These are phyloP conservation scores for Lichtheimia hyalospora DNA, from an alignment of 371 early-diverging fungal genomes.

Conservation along the genomic window DNA sequence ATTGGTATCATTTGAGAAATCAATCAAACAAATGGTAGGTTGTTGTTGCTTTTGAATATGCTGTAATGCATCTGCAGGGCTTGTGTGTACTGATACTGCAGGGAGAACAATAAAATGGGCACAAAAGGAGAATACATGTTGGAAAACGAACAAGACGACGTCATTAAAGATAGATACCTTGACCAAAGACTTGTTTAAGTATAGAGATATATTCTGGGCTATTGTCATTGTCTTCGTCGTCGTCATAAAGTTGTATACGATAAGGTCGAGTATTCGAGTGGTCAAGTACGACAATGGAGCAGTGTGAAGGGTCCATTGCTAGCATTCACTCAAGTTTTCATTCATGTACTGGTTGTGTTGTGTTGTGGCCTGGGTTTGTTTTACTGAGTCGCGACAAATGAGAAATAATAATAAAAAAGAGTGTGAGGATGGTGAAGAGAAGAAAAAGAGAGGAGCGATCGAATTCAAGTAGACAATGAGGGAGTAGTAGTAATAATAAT, in stretches of 20 bases:
- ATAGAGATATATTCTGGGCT: constrained; percentile 12
- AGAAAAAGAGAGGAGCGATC: constrained; percentile 2
- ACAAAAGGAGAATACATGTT: not conserved
- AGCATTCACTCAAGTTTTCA: constrained; percentile 1
- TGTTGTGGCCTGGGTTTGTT: not conserved
- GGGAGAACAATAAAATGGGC: not conserved
- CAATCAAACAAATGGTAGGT: constrained; percentile 10
- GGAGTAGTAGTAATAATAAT: not conserved
- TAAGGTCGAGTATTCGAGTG: constrained; percentile 18
- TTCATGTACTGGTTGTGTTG: not conserved
- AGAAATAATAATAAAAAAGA: not conserved
- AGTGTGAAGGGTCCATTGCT: constrained; percentile 24
- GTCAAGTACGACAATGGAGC: constrained; percentile 21
- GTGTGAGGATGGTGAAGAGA: not conserved
- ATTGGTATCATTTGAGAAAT: constrained; percentile 14
- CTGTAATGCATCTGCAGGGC: constrained; percentile 25
- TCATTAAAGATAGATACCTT: constrained; percentile 12
- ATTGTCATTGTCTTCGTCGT: constrained; percentile 10
- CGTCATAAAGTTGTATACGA: constrained; percentile 12
- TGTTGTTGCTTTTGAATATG: constrained; percentile 11
- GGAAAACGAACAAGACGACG: not conserved
- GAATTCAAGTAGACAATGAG: not conserved
- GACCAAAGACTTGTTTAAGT: constrained; percentile 19
- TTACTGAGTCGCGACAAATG: not conserved
- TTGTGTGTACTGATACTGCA: constrained; percentile 46